These are phyloP conservation scores for Solanum aculeatissimum DNA, from an alignment of 305 asterid species.

Conservation along the genomic window DNA sequence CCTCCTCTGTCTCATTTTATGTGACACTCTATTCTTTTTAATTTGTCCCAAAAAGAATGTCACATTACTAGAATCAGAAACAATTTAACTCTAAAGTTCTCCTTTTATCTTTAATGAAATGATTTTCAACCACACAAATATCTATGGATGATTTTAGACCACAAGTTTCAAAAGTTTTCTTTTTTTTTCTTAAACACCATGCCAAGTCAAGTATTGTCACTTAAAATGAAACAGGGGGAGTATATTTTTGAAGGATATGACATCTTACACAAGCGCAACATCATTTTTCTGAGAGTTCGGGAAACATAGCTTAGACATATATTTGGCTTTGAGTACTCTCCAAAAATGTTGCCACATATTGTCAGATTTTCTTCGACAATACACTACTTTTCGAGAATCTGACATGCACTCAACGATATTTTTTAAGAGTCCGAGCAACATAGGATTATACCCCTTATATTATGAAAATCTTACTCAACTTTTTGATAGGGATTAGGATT, in stretches of 20 bases:
- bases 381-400: not conserved
- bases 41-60: too few species aligned
- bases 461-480: not conserved
- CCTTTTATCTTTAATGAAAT: too few species aligned
- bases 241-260: not conserved
- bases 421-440: not conserved
- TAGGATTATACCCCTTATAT: not conserved
- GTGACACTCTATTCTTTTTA: too few species aligned
- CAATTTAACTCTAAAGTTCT: too few species aligned
- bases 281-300: not conserved
- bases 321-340: not conserved
- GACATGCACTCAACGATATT: not conserved
- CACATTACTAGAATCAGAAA: too few species aligned
- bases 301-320: not conserved
- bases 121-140: too few species aligned
- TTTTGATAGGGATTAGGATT: slow-evolving; percentile 48
- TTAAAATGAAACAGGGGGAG: too few species aligned
- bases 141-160: too few species aligned
- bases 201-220: too few species aligned
- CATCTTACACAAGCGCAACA: not conserved
- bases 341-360: not conserved
- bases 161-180: too few species aligned
- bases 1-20: too few species aligned
- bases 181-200: too few species aligned
- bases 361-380: not conserved